Percentiles rank a stretch among this genome's conserved stretches.
Evolutionary conservation across 768 basidiomycete genomes (phyloP).

Genomic region (Myochromella boudieri): DNA sequence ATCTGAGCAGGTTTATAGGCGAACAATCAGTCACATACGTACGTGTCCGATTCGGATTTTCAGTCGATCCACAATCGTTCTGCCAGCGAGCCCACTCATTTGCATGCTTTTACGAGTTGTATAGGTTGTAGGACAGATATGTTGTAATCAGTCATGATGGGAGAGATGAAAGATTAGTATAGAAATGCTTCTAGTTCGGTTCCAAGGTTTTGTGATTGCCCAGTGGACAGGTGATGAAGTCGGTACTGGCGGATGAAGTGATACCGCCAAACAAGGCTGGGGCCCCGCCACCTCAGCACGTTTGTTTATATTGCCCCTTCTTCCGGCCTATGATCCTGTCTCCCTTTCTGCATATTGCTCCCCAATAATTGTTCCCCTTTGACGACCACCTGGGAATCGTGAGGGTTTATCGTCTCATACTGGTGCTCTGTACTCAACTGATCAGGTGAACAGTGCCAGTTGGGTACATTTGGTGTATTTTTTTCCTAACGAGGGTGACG

Average conservation of each 20-base stretch:
- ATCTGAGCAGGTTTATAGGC: background rate
- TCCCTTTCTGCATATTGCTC: constrained; percentile 9
- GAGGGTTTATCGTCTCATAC: background rate
- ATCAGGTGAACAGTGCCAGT: constrained; percentile 12
- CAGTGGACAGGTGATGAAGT: constrained; percentile 15
- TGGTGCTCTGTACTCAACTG: background rate
- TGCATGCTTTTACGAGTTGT: too few species aligned
- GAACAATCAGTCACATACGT: background rate
- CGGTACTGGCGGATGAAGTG: background rate
- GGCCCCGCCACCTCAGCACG: constrained; percentile 11
- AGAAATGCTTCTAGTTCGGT: constrained; percentile 1
- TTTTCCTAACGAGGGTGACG: constrained; percentile 7
- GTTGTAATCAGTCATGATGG: too few species aligned
- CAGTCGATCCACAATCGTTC: too few species aligned
- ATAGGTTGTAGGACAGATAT: too few species aligned
- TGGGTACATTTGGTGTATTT: background rate
- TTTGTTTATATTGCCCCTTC: constrained; percentile 18
- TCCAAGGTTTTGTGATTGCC: background rate
- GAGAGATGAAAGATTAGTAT: background rate
- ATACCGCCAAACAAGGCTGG: constrained; percentile 11
- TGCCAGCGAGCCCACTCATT: too few species aligned
- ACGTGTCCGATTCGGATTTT: too few species aligned
- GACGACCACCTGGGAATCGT: background rate
- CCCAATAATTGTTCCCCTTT: constrained; percentile 6
- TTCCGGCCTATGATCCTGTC: constrained; percentile 16